phyloP scores from a whole-genome alignment of 768 basidiomycete genomes.

The Rhodocollybia butyracea region DNA sequence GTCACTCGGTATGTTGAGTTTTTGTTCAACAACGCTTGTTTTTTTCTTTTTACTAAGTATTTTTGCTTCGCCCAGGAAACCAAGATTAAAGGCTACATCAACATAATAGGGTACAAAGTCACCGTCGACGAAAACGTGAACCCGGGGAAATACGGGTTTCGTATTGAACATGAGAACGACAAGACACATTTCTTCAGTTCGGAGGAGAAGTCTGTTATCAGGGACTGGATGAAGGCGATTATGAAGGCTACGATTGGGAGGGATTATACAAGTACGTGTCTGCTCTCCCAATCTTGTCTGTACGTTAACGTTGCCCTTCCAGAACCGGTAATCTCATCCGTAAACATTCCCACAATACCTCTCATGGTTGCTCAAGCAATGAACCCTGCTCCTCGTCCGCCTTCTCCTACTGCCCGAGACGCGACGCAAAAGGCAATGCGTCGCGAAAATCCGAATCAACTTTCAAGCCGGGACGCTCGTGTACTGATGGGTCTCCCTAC shows the following conservation, averaged over 20 bases:
- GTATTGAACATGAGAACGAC: conserved; percentile 85
- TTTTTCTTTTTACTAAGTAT: not conserved
- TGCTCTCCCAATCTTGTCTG: not conserved
- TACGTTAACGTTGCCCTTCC: not conserved
- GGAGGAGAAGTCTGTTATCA: conserved; percentile 75
- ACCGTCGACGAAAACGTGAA: conserved; percentile 89
- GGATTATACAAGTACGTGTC: conserved; percentile 87
- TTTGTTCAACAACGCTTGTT: not conserved
- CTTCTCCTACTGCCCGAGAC: conserved; percentile 83
- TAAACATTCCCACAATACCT: conserved; percentile 95
- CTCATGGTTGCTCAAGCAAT: conserved; percentile 93
- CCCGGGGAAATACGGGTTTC: conserved; percentile 93
- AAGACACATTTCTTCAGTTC: conserved; percentile 91
- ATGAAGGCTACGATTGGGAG: conserved; percentile 98
- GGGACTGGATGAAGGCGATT: conserved; percentile 99
- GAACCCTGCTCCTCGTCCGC: conserved; percentile 94
- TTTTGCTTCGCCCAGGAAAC: conserved; percentile 79
- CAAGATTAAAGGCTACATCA: conserved; percentile 94
- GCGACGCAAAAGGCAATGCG: conserved; percentile 86
- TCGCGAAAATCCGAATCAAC: conserved; percentile 79
- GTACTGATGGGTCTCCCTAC: conserved; percentile 62
- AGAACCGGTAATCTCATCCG: conserved; percentile 95
- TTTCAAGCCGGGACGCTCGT: conserved; percentile 77
- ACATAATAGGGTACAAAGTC: conserved; percentile 89
- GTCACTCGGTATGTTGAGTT: conserved; percentile 43